Base-by-base conservation (phyloP, 1,284 basidiomycete genomes). In the Tilletiopsis washingtonensis region DNA sequence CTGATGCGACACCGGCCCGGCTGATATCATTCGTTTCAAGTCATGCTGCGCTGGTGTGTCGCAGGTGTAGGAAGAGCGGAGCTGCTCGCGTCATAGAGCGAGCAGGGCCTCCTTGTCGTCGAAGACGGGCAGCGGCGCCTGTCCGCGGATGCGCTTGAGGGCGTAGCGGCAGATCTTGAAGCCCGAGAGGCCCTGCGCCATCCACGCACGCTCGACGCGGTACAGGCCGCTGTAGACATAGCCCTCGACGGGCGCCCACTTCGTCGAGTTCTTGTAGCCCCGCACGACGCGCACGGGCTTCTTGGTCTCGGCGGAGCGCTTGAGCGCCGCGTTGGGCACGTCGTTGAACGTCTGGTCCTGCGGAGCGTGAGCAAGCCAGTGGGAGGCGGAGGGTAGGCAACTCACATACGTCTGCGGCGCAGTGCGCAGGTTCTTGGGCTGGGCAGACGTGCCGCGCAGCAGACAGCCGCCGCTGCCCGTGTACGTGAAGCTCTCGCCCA, bases 201-300 rank as follows among this genome's bases (percentile, higher is more conserved):
- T 50, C 53, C 51, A 51, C 24, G 43, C 52, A 21, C 72, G 50
- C 57, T 81, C 84, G 5, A 87, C 84, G 2, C 70, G 75, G 66
- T 91, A 91, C 24, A 91, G 76, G 0, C 88, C 88, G 61, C 88
- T 84, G 66, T 91, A 91, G 9, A 87, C 82, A 64, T 88, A 90
- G 15, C 85, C 64, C 24, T 59, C 50, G 0, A 5, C 20, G 1
- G 71, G 71, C 2, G 63, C 53, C 45, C 52, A 67, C 3, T 34
- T 5, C 0, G 84, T 85, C 17, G 74, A 68, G n/a, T 81, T 74
- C 67, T 90, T 90, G 77, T 74, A 89, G 0, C 87, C 88, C 23
- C 88, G 80, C 49, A 91, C 82, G 3, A 91, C 86, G 14, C 88
- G 79, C 9, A 91, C 78, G 11, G 86, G 86, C 51, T 83, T 85